A percentile compares a stretch with the other conserved stretches of the same genome.
Evolutionary conservation across 1,284 basidiomycete species (phyloP).

Genomic region (Ustilago loliicola): DNA sequence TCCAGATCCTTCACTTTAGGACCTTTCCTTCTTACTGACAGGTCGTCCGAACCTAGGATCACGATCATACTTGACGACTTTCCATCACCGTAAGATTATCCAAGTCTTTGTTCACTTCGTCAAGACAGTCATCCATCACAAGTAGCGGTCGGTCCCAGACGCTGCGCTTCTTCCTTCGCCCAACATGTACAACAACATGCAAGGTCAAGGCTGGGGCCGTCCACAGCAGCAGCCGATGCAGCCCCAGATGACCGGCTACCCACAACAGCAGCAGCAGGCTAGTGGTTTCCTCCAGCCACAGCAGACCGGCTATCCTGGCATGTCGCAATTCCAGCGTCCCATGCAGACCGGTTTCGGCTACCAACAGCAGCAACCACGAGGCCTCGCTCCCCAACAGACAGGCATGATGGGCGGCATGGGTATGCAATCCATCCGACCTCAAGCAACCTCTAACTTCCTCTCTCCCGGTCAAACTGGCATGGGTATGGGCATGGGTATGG

Average conservation of each 20-base stretch:
- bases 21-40: constrained; percentile 1
- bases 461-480: constrained; percentile 44
- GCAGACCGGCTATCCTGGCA: constrained; percentile 56
- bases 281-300: constrained; percentile 58
- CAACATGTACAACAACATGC: constrained; percentile 63
- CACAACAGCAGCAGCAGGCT: constrained; percentile 55
- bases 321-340: constrained; percentile 57
- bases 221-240: constrained; percentile 28
- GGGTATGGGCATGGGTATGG: constrained; percentile 63
- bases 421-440: constrained; percentile 41
- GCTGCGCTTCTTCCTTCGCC: constrained; percentile 3
- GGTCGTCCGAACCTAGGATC: not conserved
- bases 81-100: not conserved
- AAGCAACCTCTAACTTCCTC: constrained; percentile 41
- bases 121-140: not conserved
- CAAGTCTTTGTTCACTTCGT: not conserved
- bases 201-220: constrained; percentile 59
- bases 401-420: constrained; percentile 49
- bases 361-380: constrained; percentile 47
- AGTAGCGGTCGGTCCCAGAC: constrained; percentile 19
- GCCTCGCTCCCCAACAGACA: constrained; percentile 40
- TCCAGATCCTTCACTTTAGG: not conserved
- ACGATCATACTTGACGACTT: no score
- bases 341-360: constrained; percentile 53
- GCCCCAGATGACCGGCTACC: constrained; percentile 60